These are phyloP conservation scores for Vigna hirtella DNA, from an alignment of 306 rosid species.

Conservation along the genomic window DNA sequence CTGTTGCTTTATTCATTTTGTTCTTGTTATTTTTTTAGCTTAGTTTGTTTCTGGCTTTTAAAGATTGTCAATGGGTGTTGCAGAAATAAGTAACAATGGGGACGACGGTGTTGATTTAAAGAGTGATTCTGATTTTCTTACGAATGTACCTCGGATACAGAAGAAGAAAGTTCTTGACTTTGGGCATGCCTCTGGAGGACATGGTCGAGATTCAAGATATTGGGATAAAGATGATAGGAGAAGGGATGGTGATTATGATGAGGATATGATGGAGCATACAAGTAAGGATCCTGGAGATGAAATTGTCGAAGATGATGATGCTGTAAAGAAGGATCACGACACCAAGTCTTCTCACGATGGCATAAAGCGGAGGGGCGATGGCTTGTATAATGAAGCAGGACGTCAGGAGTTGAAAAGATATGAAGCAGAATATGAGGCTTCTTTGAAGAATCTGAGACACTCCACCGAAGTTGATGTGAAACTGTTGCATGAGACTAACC, in stretches of 20 bases:
- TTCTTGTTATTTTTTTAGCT: conserved; percentile 1
- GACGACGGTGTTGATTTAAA: conserved; percentile 65
- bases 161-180: conserved; percentile 70
- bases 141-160: conserved; percentile 79
- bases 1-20: conserved; percentile 1
- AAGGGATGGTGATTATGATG: conserved; percentile 88
- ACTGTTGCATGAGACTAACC: conserved; percentile 46
- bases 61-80: conserved; percentile 42
- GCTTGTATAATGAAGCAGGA: conserved; percentile 95
- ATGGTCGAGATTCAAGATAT: conserved; percentile 92
- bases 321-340: conserved; percentile 43
- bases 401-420: conserved; percentile 89
- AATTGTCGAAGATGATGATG: conserved; percentile 45
- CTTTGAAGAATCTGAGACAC: conserved; percentile 59
- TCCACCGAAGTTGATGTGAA: conserved; percentile 43
- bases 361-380: conserved; percentile 60
- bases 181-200: conserved; percentile 74
- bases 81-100: conserved; percentile 56
- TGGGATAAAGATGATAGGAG: conserved; percentile 99
- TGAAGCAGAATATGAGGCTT: conserved; percentile 93
- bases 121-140: conserved; percentile 81
- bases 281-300: conserved; percentile 46
- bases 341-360: conserved; percentile 51
- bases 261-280: conserved; percentile 60
- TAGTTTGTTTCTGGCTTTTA: conserved; percentile 38